Conservation (phyloP, 495 filamentous ascomycete species). For the Hypoxylon rickii region DNA sequence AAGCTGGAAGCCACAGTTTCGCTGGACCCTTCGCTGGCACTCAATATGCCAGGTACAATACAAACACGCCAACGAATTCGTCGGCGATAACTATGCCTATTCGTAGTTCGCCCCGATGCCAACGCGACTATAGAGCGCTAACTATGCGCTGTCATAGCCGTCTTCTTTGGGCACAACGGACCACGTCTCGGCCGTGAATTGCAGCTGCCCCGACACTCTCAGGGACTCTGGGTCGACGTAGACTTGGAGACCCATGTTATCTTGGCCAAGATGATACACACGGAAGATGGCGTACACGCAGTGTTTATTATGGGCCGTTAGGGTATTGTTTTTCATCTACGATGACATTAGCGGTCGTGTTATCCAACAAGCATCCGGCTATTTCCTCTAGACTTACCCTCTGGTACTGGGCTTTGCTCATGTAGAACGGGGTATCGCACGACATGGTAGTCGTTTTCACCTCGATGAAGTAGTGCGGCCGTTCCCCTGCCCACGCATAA, state of each 20-base stretch:
- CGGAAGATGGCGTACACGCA: conserved; percentile 50
- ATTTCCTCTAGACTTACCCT: conserved; percentile 36
- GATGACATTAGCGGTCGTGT: conserved; percentile 2
- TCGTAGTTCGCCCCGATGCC: too few species aligned
- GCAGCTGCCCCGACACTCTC: conserved; percentile 25
- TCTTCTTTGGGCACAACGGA: conserved; percentile 36
- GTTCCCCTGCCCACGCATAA: conserved; percentile 29
- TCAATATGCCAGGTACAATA: too few species aligned
- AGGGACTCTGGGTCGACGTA: conserved; percentile 44
- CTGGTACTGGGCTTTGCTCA: conserved; percentile 48
- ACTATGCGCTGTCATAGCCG: too few species aligned
- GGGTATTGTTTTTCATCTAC: too few species aligned
- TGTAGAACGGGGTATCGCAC: conserved; percentile 46
- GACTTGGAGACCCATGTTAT: conserved; percentile 40
- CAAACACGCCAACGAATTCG: too few species aligned
- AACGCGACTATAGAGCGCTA: too few species aligned
- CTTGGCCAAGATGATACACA: conserved; percentile 43
- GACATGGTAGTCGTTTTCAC: conserved; percentile 52
- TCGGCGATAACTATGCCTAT: too few species aligned
- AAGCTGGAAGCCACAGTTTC: too few species aligned
- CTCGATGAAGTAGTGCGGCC: conserved; percentile 50
- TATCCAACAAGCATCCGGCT: conserved; percentile 6
- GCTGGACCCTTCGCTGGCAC: too few species aligned
- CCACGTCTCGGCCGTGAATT: conserved; percentile 40
- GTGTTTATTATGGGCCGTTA: not conserved